A percentile compares a stretch with the other conserved stretches of the same genome.
These are phyloP conservation scores for Globisporangium uncinulatum DNA, from an alignment of 352 stramenopile species.

Conservation along the genomic window DNA sequence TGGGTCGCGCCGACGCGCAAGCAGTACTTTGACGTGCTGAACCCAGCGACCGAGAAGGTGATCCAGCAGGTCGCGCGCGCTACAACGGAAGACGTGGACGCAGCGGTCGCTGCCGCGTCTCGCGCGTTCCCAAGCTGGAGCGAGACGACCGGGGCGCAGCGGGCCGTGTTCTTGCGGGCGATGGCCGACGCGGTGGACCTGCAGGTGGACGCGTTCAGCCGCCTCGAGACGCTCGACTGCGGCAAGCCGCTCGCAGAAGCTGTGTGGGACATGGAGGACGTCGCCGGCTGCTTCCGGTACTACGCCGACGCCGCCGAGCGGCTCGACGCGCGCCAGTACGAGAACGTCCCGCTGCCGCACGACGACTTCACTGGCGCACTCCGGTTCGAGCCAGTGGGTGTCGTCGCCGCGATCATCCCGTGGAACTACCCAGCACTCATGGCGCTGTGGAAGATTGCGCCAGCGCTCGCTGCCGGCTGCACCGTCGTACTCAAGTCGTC, in stretches of 20 bases:
- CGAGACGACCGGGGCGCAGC: slow-evolving; percentile 34
- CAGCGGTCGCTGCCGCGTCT: slow-evolving; percentile 39
- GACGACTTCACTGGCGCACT: slow-evolving; percentile 42
- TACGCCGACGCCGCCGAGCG: slow-evolving; percentile 45
- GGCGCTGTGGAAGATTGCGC: slow-evolving; percentile 73
- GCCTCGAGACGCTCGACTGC: slow-evolving; percentile 60
- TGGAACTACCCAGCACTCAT: slow-evolving; percentile 66
- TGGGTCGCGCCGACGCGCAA: slow-evolving; percentile 37
- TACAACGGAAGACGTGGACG: slow-evolving; percentile 39
- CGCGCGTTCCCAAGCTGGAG: slow-evolving; percentile 42
- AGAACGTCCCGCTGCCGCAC: slow-evolving; percentile 33
- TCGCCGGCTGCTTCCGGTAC: slow-evolving; percentile 55
- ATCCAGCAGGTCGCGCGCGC: slow-evolving; percentile 43
- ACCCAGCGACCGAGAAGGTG: slow-evolving; percentile 44
- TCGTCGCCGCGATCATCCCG: slow-evolving; percentile 61
- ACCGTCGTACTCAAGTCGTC: slow-evolving; percentile 93
- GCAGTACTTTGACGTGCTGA: slow-evolving; percentile 55
- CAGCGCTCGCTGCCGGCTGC: slow-evolving; percentile 91
- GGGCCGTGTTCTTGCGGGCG: slow-evolving; percentile 41
- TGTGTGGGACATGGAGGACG: slow-evolving; percentile 69
- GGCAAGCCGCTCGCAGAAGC: slow-evolving; percentile 60
- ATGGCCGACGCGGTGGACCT: slow-evolving; percentile 40
- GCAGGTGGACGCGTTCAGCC: slow-evolving; percentile 29
- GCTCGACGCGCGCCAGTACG: slow-evolving; percentile 45
- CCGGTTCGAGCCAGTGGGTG: slow-evolving; percentile 63